Conservation (phyloP, 2,329 filamentous ascomycete genomes). For the Biscogniauxia marginata region DNA sequence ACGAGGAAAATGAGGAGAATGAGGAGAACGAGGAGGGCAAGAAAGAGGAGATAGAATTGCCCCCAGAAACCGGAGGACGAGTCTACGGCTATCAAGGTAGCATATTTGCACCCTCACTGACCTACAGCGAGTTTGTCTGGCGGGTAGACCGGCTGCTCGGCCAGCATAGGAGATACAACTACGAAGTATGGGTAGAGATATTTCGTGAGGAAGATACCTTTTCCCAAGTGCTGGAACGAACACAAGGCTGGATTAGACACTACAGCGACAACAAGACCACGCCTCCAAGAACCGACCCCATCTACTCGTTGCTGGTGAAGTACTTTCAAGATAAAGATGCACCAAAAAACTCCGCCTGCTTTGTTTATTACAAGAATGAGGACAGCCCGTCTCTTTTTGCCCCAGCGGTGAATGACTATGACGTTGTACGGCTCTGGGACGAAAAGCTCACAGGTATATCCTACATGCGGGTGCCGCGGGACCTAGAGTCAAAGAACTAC, state of each 20-base stretch:
- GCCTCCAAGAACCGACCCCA: conserved; percentile 1
- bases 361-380: conserved; percentile 19
- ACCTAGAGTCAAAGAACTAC: not conserved
- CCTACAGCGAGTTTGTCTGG: conserved; percentile 9
- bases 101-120: not conserved
- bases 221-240: not conserved
- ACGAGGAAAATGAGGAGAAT: not conserved
- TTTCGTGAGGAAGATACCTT: conserved; percentile 8
- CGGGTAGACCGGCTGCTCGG: conserved; percentile 18
- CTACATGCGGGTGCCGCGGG: conserved; percentile 25
- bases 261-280: not conserved
- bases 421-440: conserved; percentile 18
- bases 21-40: not conserved
- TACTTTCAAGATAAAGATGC: conserved; percentile 5
- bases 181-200: conserved; percentile 17
- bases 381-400: conserved; percentile 8
- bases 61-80: not conserved
- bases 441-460: conserved; percentile 5
- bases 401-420: not conserved
- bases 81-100: conserved; percentile 11
- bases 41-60: not conserved
- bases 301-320: conserved; percentile 8
- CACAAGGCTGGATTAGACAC: conserved; percentile 11
- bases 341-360: conserved; percentile 4
- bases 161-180: conserved; percentile 7